Conservation (phyloP, 805 yeast species). For the Candida maesae region DNA sequence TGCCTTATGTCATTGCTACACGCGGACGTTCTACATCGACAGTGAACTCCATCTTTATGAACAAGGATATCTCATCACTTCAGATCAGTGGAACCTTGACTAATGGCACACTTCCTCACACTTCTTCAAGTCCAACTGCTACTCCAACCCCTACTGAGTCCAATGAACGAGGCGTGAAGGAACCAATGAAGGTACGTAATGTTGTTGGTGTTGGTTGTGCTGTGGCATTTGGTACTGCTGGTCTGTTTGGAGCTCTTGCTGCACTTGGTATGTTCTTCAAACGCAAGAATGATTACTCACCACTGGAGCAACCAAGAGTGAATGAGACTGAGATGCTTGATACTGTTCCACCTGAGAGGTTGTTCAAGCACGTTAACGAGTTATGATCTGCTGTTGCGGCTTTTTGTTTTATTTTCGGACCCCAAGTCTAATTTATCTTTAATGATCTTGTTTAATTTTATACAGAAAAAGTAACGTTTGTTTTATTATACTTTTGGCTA, state of each 20-base stretch:
- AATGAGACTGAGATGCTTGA: conserved; percentile 59
- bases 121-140: conserved; percentile 8
- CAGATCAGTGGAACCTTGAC: conserved; percentile 27
- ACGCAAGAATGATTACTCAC: conserved; percentile 38
- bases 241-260: conserved; percentile 51
- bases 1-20: conserved; percentile 53
- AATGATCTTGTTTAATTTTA: too few species aligned
- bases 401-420: conserved; percentile 1
- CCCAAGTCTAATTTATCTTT: too few species aligned
- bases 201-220: conserved; percentile 51
- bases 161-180: too few species aligned
- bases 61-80: conserved; percentile 35
- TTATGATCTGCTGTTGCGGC: not conserved
- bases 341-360: conserved; percentile 57
- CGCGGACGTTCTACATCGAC: conserved; percentile 22
- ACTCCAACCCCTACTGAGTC: conserved; percentile 17
- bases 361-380: conserved; percentile 34
- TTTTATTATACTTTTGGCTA: too few species aligned
- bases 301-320: conserved; percentile 51
- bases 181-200: conserved; percentile 15
- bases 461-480: not conserved
- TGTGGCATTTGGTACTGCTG: conserved; percentile 64
- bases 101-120: conserved; percentile 16
- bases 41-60: conserved; percentile 32
- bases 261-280: conserved; percentile 37